These are phyloP conservation scores for Chlamydomonas applanata DNA, from an alignment of 139 green algal species.

Conservation along the genomic window DNA sequence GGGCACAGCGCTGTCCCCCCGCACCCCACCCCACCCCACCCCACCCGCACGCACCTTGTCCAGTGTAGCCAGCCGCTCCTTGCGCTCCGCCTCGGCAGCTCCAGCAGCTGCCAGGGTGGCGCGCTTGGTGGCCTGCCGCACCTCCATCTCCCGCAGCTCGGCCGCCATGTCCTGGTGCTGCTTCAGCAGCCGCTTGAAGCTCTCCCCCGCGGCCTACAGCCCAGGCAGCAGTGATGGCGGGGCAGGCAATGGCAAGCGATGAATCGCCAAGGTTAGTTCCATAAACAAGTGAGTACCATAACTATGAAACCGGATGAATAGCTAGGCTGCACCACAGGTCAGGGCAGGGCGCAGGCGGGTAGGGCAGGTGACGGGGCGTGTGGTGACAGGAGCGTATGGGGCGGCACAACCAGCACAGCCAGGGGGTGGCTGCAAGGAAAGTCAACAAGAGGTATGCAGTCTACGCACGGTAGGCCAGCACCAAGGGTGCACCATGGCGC, in stretches of 20 bases:
- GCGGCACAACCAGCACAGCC: no score
- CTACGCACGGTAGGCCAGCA: no score
- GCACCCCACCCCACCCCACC: background rate
- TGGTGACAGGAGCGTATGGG: no score
- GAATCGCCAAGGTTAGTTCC: no score
- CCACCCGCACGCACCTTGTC: constrained; percentile 4
- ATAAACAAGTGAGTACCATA: no score
- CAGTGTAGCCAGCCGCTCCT: background rate
- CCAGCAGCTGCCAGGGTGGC: background rate
- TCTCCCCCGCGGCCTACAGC: background rate
- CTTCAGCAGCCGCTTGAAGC: constrained; percentile 16
- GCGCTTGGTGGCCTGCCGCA: constrained; percentile 6
- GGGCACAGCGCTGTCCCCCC: background rate
- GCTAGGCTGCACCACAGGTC: no score
- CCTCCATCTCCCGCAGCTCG: constrained; percentile 14
- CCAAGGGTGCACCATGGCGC: no score
- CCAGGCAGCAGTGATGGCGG: background rate
- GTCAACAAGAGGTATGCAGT: no score
- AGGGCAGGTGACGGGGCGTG: no score
- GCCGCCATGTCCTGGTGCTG: constrained; percentile 26
- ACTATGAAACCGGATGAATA: no score
- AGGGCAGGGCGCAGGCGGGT: no score
- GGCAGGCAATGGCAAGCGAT: background rate
- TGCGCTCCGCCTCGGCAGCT: background rate
- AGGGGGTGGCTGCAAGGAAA: no score